Base-by-base conservation (phyloP, 2,329 filamentous ascomycete species). In the Hymenoscyphus linearis region DNA sequence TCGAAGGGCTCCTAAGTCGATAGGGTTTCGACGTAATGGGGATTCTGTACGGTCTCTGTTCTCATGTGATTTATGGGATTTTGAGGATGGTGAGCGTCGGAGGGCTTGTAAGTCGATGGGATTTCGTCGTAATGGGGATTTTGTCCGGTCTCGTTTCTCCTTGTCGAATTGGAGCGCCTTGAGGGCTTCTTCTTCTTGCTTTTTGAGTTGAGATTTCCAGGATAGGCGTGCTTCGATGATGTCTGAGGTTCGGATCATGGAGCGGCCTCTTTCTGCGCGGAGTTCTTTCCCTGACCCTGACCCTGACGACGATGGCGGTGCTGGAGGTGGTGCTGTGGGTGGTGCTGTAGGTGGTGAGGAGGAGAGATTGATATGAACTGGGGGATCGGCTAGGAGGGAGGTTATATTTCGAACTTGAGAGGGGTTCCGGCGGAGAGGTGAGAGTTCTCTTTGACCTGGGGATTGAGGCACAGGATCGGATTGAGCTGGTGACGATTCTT, bases 221-320 rank as follows among this genome's bases (percentile, higher is more conserved):
- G 64, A 66, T 27, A 64, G 18, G 13, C 62, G 18, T 10, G 62
- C 62, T 40, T 61, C 60, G 55, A 66, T 63, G 27, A 66, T 61
- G 56, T 66, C 64, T 18, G 62, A 66, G 12, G 64, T 66, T n/a
- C 64, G 37, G n/a, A 66, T 61, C 64, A 66, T 66, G 34, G 64
- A 63, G 7, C 64, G 55, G 44, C 64, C 64, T 57, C 64, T 59
- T 22, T 35, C 35, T 34, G 58, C 27, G 1, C 56, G 37, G 6
- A 57, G 57, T 22, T 60, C 52, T 7, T 3, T 13, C 47, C 55
- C 62, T 27, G 26, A 14, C 22, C 14, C 25, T 14, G 60, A 35
- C 2, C 54, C 35, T 16, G n/a, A n/a, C n/a, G n/a, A n/a, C n/a
- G n/a, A n/a, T n/a, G n/a, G n/a, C n/a, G 31, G 16, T 55, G 13